Evolutionary conservation across 352 stramenopile genomes (phyloP), one percentile per base, ranked within the genome.

Genomic region (Pythium apleroticum): DNA sequence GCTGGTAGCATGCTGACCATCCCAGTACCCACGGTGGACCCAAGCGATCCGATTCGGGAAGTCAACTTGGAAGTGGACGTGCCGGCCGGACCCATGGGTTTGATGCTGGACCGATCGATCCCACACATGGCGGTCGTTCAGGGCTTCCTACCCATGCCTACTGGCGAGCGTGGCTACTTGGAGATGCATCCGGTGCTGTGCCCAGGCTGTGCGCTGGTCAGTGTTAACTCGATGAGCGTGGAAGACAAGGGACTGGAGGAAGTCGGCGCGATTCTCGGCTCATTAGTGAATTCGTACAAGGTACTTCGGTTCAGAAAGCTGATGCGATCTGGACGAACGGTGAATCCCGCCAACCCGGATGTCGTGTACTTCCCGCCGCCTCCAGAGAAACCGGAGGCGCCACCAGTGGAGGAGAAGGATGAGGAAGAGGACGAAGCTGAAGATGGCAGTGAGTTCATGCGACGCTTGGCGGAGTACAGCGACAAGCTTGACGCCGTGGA

Each of bases 251-350:
- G 72, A 0, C 71, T 94, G 8, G 75, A 79, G 3, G 87, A 94
- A 57, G 75, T 95, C 10, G 87, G 87, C 0, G 73, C 80, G 11
- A 85, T 93, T 20, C 67, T 95, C 20, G 84, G 69, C 20, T 85
- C 80, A 12, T 73, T 91, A 15, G 57, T 75, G 14, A 73, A 76
- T 11, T 69, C 73, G 31, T 73, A 76, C 19, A 91, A 93, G 41
- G 68, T 92, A 20, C 63, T 95, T 55, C 79, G 80, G n/a, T 95
- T 95, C 65, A 95, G 92, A 66, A 93, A 93, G 55, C 81, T 93
- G 14, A 93, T 92, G 73, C 86, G 80, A 30, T 73, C 77, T 45
- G 85, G 83, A 12, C 80, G 81, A 14, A 86, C 80, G 1, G 86
- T 84, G n/a, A 91, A 87, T 49, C 86, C 86, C 14, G 81, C 83